phyloP scores from a whole-genome alignment of 2,329 filamentous ascomycete genomes.

The Gyromitra esculenta region DNA sequence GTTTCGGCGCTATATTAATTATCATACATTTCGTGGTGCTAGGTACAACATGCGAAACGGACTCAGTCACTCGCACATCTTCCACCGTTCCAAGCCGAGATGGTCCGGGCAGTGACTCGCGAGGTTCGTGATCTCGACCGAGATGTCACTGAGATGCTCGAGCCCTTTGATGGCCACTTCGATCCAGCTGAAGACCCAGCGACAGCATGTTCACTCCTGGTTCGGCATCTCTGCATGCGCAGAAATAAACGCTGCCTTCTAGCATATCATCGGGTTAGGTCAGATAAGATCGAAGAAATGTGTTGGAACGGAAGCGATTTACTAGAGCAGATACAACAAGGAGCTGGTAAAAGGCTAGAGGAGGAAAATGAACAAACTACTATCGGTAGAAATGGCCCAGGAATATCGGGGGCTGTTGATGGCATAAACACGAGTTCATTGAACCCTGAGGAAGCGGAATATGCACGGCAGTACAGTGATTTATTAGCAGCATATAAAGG shows the following conservation, averaged over 20 bases:
- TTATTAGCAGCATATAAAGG: slow-evolving; percentile 96
- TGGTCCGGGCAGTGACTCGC: slow-evolving; percentile 84
- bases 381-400: slow-evolving; percentile 59
- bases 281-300: slow-evolving; percentile 90
- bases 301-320: slow-evolving; percentile 92
- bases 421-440: slow-evolving; percentile 72
- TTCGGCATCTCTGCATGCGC: slow-evolving; percentile 94
- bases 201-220: slow-evolving; percentile 85
- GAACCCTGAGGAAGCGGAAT: slow-evolving; percentile 96
- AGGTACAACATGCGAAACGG: slow-evolving; percentile 96
- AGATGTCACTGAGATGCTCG: slow-evolving; percentile 80
- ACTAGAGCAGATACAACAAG: slow-evolving; percentile 66
- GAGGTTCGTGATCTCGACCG: slow-evolving; percentile 94
- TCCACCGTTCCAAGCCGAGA: slow-evolving; percentile 90
- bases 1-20: slow-evolving; percentile 8
- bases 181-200: slow-evolving; percentile 84
- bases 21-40: slow-evolving; percentile 15
- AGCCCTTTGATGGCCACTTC: slow-evolving; percentile 84
- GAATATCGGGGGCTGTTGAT: slow-evolving; percentile 59
- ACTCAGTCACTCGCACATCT: slow-evolving; percentile 86
- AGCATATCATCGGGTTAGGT: slow-evolving; percentile 89
- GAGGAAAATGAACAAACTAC: slow-evolving; percentile 62
- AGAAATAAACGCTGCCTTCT: slow-evolving; percentile 95
- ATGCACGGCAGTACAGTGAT: slow-evolving; percentile 89
- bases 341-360: slow-evolving; percentile 64